Evolutionary conservation across 768 basidiomycete genomes (phyloP).

Genomic region (Xanthoconium stramineum): DNA sequence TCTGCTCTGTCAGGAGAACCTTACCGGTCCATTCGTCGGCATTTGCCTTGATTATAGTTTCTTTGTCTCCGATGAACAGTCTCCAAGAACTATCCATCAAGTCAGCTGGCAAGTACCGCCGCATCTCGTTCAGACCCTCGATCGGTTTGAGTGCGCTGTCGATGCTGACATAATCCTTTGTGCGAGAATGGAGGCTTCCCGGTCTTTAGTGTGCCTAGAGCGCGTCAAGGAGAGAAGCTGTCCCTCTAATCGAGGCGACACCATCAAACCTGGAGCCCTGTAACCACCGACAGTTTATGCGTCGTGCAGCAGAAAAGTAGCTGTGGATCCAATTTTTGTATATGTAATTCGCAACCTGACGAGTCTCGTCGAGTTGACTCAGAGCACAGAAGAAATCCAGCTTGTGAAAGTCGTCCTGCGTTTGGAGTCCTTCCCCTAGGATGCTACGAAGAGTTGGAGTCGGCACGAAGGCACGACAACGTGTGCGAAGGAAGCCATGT

Average conservation of each 20-base stretch:
- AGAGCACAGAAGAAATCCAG: neutral
- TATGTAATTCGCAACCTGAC: neutral
- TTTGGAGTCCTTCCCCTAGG: neutral
- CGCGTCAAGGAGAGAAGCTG: neutral
- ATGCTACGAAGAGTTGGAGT: neutral
- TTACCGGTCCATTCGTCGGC: too few species aligned
- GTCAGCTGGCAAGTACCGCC: too few species aligned
- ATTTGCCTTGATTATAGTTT: too few species aligned
- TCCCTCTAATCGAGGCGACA: neutral
- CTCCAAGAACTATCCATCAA: too few species aligned
- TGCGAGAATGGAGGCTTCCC: neutral
- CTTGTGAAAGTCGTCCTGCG: neutral
- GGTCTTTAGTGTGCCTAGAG: too few species aligned
- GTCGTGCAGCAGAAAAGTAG: neutral
- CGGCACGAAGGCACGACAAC: neutral
- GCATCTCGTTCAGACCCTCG: too few species aligned
- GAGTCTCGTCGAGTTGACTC: neutral
- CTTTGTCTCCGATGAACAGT: too few species aligned
- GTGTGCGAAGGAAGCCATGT: accelerated
- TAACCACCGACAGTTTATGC: neutral
- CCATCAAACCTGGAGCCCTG: too few species aligned
- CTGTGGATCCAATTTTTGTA: too few species aligned
- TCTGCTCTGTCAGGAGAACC: too few species aligned
- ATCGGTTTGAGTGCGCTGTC: too few species aligned
- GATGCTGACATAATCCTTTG: neutral